Evolutionary conservation across 2,329 filamentous ascomycete species (phyloP), one percentile per base, ranked within the genome.

Genomic region (Teratosphaeria destructans): DNA sequence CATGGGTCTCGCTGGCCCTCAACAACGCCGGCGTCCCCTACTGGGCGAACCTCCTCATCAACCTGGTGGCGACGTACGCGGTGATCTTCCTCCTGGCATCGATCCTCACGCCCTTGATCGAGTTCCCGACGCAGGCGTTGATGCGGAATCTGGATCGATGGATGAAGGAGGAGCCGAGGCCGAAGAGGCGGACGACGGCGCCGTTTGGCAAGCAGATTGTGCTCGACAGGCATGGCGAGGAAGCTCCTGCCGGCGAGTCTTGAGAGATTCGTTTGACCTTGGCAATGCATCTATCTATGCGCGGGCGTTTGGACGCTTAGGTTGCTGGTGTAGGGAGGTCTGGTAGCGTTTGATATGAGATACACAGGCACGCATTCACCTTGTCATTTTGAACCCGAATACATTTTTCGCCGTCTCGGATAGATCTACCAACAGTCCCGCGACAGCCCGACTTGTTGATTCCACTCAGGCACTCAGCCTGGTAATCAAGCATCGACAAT

Each of bases 1-100:
- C 68, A 27, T 75, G 72, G 72, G 68, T 74, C 34, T 65, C 71
- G 59, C 62, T 74, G 1, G 60, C 68, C 53, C 66, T 75, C 12
- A 71, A 71, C 3, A 59, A 63, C 0, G 67, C 64, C 2, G 66
- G 63, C 16, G 62, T 73, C 39, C 62, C 64, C 2, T 75, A 74
- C 60, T 70, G 72, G 53, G 62, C 70, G 54, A 71, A 69, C 27
- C 64, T 75, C 12, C 60, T 72, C n/a, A 60, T 74, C 14, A 73
- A 73, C 1, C 69, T 72, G 4, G 59, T 74, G n/a, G 71, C 71
- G 1, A 72, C 67, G 5, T 75, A 75, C 60, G 32, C 49, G 16
- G 49, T 61, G 14, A 60, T 63, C 16, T 67, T 74, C 10, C 3
- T 57, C 3, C 26, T 64, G 23, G 61, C 62, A 3, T 53, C 29